Percentiles rank a stretch among this genome's conserved stretches.
These are phyloP conservation scores for Blepharisma stoltei DNA, from an alignment of 73 alveolate species.

Conservation along the genomic window DNA sequence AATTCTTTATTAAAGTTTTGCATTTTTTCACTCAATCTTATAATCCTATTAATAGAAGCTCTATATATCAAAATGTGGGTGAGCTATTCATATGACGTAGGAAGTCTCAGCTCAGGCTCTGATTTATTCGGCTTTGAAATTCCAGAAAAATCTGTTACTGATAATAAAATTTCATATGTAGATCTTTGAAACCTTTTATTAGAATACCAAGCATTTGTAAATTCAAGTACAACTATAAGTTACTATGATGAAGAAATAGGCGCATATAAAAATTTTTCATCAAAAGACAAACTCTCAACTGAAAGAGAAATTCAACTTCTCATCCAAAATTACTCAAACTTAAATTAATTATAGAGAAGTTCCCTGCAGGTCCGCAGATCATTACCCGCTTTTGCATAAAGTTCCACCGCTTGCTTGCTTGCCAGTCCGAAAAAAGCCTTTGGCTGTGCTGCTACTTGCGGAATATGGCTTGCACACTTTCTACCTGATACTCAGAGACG, in stretches of 20 bases:
- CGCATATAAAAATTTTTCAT: background rate
- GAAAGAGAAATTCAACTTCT: constrained; percentile 19
- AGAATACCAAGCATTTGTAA: background rate
- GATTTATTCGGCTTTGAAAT: constrained; percentile 16
- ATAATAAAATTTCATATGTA: background rate
- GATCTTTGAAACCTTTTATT: background rate
- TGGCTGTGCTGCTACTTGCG: too few relatives aligned
- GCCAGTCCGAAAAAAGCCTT: too few relatives aligned
- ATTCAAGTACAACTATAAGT: background rate
- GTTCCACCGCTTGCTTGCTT: too few relatives aligned
- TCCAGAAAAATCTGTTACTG: background rate
- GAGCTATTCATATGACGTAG: constrained; percentile 9
- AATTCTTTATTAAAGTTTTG: too few relatives aligned
- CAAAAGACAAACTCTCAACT: background rate
- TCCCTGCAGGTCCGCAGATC: too few relatives aligned
- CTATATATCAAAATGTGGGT: background rate
- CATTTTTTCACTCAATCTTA: too few relatives aligned
- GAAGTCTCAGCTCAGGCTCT: background rate
- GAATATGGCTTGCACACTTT: too few relatives aligned
- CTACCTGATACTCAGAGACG: too few relatives aligned
- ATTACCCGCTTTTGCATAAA: too few relatives aligned
- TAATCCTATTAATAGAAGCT: too few relatives aligned
- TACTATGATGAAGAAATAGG: background rate
- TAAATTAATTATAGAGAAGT: too few relatives aligned
- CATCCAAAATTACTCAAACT: too few relatives aligned